These are phyloP conservation scores for Lanzia echinophila DNA, from an alignment of 2,329 filamentous ascomycete genomes.

Conservation along the genomic window DNA sequence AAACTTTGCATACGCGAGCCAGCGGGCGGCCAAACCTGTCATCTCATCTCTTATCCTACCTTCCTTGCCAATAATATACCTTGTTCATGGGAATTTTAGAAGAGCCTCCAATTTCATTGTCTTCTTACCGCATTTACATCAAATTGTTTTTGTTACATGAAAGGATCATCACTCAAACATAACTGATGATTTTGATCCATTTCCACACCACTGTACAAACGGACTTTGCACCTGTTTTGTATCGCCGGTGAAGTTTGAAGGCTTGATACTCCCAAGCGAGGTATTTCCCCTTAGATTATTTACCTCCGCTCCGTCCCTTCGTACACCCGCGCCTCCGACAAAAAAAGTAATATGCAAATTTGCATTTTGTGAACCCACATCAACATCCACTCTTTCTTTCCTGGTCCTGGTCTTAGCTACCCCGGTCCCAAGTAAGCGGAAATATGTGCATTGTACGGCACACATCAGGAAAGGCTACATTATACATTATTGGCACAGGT, in stretches of 20 bases:
- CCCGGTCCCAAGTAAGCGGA: background rate
- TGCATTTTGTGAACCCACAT: background rate
- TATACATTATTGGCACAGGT: background rate
- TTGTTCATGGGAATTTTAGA: background rate
- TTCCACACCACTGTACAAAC: background rate
- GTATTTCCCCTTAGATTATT: background rate
- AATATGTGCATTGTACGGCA: background rate
- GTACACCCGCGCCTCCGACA: slow-evolving; percentile 2
- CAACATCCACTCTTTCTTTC: background rate
- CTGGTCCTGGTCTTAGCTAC: background rate
- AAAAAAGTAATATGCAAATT: background rate
- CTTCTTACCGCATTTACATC: background rate
- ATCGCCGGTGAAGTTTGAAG: background rate
- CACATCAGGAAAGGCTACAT: background rate
- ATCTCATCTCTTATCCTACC: no score
- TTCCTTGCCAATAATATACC: background rate
- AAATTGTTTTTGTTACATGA: no score
- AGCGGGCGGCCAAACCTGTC: no score
- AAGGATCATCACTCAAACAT: background rate
- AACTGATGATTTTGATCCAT: background rate
- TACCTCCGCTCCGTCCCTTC: background rate
- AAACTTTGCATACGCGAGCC: no score
- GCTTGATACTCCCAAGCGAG: background rate
- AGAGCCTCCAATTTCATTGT: slow-evolving; percentile 2
- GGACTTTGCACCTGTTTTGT: background rate